Conservation (phyloP, 1,284 basidiomycete species). For the Exsudoporus floridanus region DNA sequence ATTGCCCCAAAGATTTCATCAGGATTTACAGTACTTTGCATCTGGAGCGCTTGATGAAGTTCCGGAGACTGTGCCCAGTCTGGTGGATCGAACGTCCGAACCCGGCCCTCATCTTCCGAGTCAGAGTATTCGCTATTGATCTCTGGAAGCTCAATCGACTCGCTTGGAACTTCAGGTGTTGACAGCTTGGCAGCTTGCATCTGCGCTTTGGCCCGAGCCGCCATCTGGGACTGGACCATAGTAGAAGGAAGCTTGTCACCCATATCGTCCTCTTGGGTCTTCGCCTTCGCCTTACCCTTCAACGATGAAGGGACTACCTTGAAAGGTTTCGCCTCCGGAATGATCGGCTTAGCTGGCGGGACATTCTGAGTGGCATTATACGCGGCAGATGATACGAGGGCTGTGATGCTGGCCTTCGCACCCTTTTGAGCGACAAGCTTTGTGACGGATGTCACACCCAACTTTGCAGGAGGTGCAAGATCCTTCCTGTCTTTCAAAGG, state of each 20-base stretch:
- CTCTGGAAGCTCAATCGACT: conserved; percentile 88
- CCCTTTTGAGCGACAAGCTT: conserved; percentile 29
- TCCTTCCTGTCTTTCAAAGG: conserved; percentile 47
- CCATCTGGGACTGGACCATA: conserved; percentile 64
- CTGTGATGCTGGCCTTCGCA: conserved; percentile 21
- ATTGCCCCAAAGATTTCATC: conserved; percentile 91
- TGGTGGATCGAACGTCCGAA: conserved; percentile 69
- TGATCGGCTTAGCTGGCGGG: conserved; percentile 23
- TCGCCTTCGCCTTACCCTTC: conserved; percentile 54
- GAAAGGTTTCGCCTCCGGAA: conserved; percentile 37
- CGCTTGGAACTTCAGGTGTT: conserved; percentile 56
- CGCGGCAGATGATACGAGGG: conserved; percentile 34
- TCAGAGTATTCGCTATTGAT: conserved; percentile 95
- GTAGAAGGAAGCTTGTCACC: conserved; percentile 54
- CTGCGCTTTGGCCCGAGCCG: conserved; percentile 64
- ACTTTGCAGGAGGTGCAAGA: conserved; percentile 27
- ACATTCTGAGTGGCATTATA: conserved; percentile 37
- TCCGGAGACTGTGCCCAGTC: conserved; percentile 91
- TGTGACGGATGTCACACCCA: conserved; percentile 40
- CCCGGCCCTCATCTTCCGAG: conserved; percentile 84
- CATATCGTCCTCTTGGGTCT: conserved; percentile 46
- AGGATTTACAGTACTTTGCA: conserved; percentile 84
- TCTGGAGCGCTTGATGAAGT: conserved; percentile 71
- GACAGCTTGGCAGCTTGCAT: conserved; percentile 58
- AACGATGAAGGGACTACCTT: conserved; percentile 33